Percentiles rank a stretch among this genome's conserved stretches.
Evolutionary conservation across 2,329 filamentous ascomycete species (phyloP).

Genomic region (Trichoderma lentiforme): DNA sequence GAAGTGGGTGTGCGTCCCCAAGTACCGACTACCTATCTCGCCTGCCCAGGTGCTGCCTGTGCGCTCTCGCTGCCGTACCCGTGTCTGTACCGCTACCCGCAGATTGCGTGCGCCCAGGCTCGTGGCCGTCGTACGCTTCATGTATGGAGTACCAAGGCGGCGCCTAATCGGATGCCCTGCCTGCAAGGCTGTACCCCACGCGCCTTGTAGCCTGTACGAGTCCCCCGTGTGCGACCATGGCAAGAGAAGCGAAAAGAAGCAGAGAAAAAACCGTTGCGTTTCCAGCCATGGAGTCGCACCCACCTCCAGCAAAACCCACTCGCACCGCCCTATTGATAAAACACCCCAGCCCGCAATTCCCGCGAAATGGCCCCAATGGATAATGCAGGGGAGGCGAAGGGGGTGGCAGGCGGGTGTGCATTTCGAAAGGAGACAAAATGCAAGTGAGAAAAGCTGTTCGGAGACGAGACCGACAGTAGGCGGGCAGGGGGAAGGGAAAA

Average conservation of each 20-base stretch:
- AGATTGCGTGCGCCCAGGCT: not conserved
- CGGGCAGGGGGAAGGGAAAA: not conserved
- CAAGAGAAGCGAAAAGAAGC: not conserved
- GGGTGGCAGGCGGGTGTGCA: constrained; percentile 13
- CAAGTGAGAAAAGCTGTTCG: constrained; percentile 10
- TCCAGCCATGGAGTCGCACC: constrained; percentile 1
- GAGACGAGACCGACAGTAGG: constrained; percentile 1
- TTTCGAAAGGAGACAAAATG: constrained; percentile 3
- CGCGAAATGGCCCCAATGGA: constrained; percentile 17
- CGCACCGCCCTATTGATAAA: constrained; percentile 14
- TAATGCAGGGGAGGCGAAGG: constrained; percentile 9
- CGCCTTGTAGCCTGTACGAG: not conserved
- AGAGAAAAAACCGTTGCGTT: constrained; percentile 3
- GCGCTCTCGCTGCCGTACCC: not conserved
- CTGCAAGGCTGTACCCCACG: constrained; percentile 19
- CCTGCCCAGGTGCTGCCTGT: not conserved
- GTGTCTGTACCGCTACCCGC: not conserved
- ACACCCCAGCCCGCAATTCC: constrained; percentile 19
- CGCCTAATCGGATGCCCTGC: constrained; percentile 19
- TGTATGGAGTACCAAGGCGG: constrained; percentile 10
- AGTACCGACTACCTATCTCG: not conserved
- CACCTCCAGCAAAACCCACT: constrained; percentile 8
- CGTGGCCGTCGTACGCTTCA: not conserved
- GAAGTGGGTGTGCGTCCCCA: not conserved
- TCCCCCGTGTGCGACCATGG: not conserved